Percentiles rank a stretch among this genome's conserved stretches.
Evolutionary conservation across 2,329 filamentous ascomycete genomes (phyloP).

Genomic region (Clarireedia hainanense): DNA sequence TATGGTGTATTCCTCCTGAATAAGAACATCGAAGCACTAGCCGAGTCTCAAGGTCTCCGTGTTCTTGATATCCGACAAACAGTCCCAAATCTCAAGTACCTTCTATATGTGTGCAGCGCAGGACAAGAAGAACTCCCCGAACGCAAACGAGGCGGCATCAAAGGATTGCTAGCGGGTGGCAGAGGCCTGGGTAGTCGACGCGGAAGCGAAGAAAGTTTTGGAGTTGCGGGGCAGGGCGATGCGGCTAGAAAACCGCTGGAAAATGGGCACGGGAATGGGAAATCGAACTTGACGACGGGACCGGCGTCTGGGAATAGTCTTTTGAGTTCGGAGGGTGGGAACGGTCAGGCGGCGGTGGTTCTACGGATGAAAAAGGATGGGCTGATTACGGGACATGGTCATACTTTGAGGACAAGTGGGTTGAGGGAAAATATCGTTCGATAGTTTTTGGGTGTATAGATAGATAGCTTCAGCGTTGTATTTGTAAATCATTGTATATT

Average conservation of each 20-base stretch:
- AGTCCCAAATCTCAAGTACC: slow-evolving; percentile 85
- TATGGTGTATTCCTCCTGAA: slow-evolving; percentile 96
- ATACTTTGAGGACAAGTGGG: slow-evolving; percentile 28
- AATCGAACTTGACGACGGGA: neutral
- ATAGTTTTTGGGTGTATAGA: neutral
- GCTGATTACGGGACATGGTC: slow-evolving; percentile 17
- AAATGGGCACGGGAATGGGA: slow-evolving; percentile 7
- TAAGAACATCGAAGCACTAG: slow-evolving; percentile 76
- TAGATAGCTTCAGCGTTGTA: neutral
- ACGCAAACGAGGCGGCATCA: slow-evolving; percentile 52
- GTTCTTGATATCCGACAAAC: slow-evolving; percentile 89
- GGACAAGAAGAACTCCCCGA: slow-evolving; percentile 58
- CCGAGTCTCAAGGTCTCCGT: slow-evolving; percentile 59
- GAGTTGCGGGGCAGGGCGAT: slow-evolving; percentile 18
- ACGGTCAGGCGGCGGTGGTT: neutral
- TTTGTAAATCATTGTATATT: neutral
- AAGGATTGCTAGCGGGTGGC: slow-evolving; percentile 46
- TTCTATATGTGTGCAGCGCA: slow-evolving; percentile 82
- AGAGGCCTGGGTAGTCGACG: slow-evolving; percentile 19
- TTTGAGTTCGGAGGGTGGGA: slow-evolving; percentile 11
- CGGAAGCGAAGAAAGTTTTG: slow-evolving; percentile 25
- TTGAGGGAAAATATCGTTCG: slow-evolving; percentile 25
- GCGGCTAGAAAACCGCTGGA: slow-evolving; percentile 23
- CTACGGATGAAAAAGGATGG: slow-evolving; percentile 4
- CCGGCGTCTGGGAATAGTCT: neutral